phyloP scores from a whole-genome alignment of 495 filamentous ascomycete genomes.

The Daldinia bambusicola region DNA sequence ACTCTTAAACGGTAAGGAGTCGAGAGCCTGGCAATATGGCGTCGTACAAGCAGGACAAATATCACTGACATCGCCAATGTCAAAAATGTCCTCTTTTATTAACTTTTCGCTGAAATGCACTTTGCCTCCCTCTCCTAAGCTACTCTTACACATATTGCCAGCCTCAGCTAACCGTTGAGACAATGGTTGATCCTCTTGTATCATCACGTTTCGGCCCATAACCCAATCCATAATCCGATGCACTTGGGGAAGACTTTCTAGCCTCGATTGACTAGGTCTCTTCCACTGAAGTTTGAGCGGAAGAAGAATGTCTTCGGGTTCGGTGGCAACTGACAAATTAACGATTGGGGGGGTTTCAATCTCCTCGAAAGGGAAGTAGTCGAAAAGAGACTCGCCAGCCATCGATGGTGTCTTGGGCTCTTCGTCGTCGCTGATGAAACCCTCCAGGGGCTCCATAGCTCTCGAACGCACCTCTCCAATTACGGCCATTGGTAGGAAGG shows the following conservation, averaged over 20 bases:
- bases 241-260: constrained; percentile 18
- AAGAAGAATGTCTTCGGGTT: background rate
- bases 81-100: constrained; percentile 35
- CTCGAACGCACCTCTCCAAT: background rate
- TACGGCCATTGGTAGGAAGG: background rate
- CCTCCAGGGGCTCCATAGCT: constrained; percentile 1
- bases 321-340: background rate
- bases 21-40: constrained; percentile 39
- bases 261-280: background rate
- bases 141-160: background rate
- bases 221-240: constrained; percentile 26
- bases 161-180: background rate
- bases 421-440: constrained; percentile 24
- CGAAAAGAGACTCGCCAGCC: constrained; percentile 25
- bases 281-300: background rate
- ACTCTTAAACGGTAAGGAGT: constrained; percentile 43
- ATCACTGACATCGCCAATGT: constrained; percentile 46
- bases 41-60: constrained; percentile 45
- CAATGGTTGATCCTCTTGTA: constrained; percentile 2
- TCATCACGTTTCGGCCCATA: constrained; percentile 23
- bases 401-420: constrained; percentile 12
- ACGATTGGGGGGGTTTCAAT: background rate
- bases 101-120: background rate
- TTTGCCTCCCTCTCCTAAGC: background rate
- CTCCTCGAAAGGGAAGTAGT: constrained; percentile 26